A percentile compares a stretch with the other conserved stretches of the same genome.
Conservation (phyloP, 129 eudicot species). For the Deinandra increscens region DNA sequence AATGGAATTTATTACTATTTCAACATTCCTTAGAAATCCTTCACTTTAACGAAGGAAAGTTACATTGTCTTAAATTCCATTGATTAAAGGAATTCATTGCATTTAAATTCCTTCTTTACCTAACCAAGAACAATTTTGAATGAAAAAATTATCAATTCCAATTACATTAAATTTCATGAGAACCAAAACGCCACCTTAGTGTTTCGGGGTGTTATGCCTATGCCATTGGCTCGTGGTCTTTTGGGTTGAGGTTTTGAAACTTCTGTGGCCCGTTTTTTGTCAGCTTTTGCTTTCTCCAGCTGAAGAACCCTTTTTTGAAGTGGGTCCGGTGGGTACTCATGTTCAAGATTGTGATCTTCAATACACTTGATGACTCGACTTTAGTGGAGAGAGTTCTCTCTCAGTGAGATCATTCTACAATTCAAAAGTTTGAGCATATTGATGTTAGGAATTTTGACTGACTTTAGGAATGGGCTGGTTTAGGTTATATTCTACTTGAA, state of each 20-base stretch:
- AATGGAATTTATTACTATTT: too few species aligned
- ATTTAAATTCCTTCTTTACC: too few species aligned
- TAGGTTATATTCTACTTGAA: neutral
- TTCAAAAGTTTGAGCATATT: neutral
- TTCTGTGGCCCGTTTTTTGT: constrained; percentile 90
- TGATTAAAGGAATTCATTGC: too few species aligned
- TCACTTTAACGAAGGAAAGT: too few species aligned
- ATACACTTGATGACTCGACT: constrained; percentile 89
- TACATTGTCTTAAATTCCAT: too few species aligned
- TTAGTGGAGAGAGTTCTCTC: constrained; percentile 83
- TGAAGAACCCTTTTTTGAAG: constrained; percentile 71
- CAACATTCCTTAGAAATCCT: too few species aligned
- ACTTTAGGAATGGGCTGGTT: neutral
- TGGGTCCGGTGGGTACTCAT: constrained; percentile 63
- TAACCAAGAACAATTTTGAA: too few species aligned
- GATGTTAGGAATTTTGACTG: neutral
- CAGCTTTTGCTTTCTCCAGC: constrained; percentile 92
- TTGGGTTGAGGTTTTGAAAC: constrained; percentile 86
- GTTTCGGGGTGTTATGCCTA: constrained; percentile 36
- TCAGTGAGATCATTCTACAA: constrained; percentile 67
- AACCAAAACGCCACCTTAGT: too few species aligned
- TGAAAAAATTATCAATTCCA: too few species aligned
- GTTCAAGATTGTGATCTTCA: constrained; percentile 93
- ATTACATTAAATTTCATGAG: too few species aligned
- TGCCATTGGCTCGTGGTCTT: constrained; percentile 81